Evolutionary conservation across 305 asterid genomes (phyloP).

Genomic region (Lippia alba): DNA sequence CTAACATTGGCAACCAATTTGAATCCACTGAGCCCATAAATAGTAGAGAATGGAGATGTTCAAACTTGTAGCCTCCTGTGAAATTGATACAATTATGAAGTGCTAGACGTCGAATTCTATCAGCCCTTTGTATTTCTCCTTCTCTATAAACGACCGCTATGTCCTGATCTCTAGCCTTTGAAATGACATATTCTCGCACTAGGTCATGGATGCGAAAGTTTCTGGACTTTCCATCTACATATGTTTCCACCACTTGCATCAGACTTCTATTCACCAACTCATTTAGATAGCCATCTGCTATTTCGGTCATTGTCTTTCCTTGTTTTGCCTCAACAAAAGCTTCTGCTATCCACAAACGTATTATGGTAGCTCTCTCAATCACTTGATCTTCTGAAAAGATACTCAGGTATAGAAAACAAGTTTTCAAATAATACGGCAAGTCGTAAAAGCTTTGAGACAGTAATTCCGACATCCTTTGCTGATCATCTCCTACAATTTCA

Average conservation of each 20-base stretch:
- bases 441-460: conserved; percentile 37
- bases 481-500: conserved; percentile 25
- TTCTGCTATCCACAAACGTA: conserved; percentile 41
- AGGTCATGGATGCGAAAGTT: conserved; percentile 40
- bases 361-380: neutral
- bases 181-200: conserved; percentile 29
- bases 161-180: conserved; percentile 36
- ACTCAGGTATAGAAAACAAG: conserved; percentile 41
- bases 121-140: conserved; percentile 8
- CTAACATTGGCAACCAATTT: neutral
- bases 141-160: neutral
- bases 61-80: neutral
- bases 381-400: conserved; percentile 36
- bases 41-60: conserved; percentile 34
- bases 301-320: conserved; percentile 35
- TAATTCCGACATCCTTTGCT: neutral
- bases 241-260: conserved; percentile 13
- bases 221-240: conserved; percentile 21
- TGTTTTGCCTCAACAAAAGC: conserved; percentile 37
- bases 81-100: conserved; percentile 13
- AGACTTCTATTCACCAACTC: conserved; percentile 41
- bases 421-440: conserved; percentile 40
- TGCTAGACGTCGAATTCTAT: conserved; percentile 37
- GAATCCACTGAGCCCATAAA: neutral
- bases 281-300: conserved; percentile 40